Percentiles rank a stretch among this genome's conserved stretches.
These are phyloP conservation scores for Immersiella caudata DNA, from an alignment of 495 filamentous ascomycete genomes.

Conservation along the genomic window DNA sequence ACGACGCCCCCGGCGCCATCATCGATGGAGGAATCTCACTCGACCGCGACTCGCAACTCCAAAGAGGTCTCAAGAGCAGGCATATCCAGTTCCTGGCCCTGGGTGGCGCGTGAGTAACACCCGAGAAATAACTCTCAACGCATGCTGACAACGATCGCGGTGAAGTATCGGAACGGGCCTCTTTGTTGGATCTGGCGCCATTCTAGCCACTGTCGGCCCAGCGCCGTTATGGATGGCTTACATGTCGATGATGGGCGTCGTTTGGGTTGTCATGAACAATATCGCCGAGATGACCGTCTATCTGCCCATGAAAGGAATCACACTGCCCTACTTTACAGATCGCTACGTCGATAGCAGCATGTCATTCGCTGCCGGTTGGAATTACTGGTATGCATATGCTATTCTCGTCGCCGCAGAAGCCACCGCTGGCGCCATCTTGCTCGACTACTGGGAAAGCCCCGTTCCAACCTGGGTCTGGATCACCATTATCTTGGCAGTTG, in stretches of 20 bases:
- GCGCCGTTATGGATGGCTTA: constrained; percentile 58
- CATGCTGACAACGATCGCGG: neutral
- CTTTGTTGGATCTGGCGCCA: constrained; percentile 55
- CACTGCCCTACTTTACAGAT: constrained; percentile 66
- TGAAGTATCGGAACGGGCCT: constrained; percentile 65
- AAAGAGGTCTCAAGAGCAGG: constrained; percentile 66
- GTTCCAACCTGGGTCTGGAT: constrained; percentile 64
- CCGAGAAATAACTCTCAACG: neutral
- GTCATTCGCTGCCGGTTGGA: constrained; percentile 83
- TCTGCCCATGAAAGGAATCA: constrained; percentile 61
- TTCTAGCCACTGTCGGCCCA: constrained; percentile 51
- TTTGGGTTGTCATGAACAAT: constrained; percentile 52
- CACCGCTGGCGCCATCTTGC: constrained; percentile 54
- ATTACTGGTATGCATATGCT: constrained; percentile 60
- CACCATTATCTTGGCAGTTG: constrained; percentile 51
- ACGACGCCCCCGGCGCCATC: constrained; percentile 8
- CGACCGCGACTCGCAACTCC: constrained; percentile 38
- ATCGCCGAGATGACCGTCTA: constrained; percentile 61
- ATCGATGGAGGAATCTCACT: constrained; percentile 33
- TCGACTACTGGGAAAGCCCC: constrained; percentile 58
- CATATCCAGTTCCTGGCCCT: constrained; percentile 76
- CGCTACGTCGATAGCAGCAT: constrained; percentile 75
- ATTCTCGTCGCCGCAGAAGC: constrained; percentile 54
- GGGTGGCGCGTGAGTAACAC: constrained; percentile 53
- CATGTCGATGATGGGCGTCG: constrained; percentile 47